Evolutionary conservation across 2,329 filamentous ascomycete genomes (phyloP), one percentile per base, ranked within the genome.

Genomic region (Paecilomyces dactylethromorphus): DNA sequence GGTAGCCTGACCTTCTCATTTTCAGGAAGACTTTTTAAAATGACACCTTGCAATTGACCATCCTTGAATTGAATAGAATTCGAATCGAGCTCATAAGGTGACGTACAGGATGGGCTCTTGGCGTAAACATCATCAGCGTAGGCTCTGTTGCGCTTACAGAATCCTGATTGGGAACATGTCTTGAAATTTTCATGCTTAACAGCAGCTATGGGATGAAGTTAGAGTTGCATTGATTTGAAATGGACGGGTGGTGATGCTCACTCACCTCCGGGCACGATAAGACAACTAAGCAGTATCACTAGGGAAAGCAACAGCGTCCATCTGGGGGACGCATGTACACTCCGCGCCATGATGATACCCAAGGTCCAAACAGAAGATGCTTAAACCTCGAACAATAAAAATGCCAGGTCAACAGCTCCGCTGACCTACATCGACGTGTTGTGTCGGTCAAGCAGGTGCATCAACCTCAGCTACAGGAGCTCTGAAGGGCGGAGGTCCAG

Each of bases 161-260:
- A 99, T 68, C 94, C 94, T 3, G 93, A 94, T 73, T 99, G 93
- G 65, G 89, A 80, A 79, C 94, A 99, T 68, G 89, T 96, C 73
- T 97, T 99, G 83, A 97, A 99, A 74, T 96, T 92, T 69, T 96
- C 87, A 72, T 96, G 89, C 79, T 99, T 99, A 56, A 99, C 94
- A 68, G 85, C 82, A 64, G 84, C 92, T 96, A 65, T 31, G 60
- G 58, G 22, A 56, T 35, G 29, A n/a, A 10, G 57, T 57, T 39
- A 63, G 45, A 52, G 26, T 18, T 8, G 22, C 39, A 54, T 56
- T 35, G n/a, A 15, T 18, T 18, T 18, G 15, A 45, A 26, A 39
- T 35, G 33, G 49, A 21, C 31, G 6, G n/a, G 59, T 54, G 60
- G 52, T 54, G 8, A 22, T 50, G 22, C n/a, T 56, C 35, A 56